These are phyloP conservation scores for Bryoerythrophyllum caledonicum DNA, from an alignment of 225 moss, liverwort and hornwort species.

Conservation along the genomic window DNA sequence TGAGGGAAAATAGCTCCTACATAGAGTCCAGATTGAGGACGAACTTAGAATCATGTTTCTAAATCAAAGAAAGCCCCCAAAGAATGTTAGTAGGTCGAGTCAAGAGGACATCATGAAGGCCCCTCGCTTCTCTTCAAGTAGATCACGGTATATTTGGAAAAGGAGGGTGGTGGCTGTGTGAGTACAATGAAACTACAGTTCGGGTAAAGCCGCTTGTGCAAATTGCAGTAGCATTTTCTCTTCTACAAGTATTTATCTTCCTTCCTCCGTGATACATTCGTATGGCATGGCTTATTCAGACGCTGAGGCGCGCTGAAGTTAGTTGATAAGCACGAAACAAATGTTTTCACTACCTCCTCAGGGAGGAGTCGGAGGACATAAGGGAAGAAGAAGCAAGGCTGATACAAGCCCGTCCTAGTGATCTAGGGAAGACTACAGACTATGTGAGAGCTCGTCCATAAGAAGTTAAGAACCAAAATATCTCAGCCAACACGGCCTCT, in stretches of 20 bases:
- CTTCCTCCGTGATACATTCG: no score
- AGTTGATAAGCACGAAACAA: no score
- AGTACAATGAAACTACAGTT: not conserved
- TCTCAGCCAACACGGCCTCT: not conserved
- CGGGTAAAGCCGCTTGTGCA: not conserved
- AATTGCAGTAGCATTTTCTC: no score
- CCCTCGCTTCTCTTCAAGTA: not conserved
- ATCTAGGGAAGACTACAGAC: not conserved
- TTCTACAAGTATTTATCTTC: no score
- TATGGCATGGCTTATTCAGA: no score
- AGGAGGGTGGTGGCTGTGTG: not conserved
- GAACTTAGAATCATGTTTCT: not conserved
- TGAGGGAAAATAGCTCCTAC: no score
- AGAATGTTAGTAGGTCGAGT: not conserved
- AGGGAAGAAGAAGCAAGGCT: not conserved
- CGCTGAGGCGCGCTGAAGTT: no score
- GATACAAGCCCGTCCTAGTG: not conserved
- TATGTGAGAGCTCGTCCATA: not conserved
- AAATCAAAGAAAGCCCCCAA: not conserved
- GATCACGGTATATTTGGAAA: not conserved
- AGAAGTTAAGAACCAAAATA: no score
- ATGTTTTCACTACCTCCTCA: no score
- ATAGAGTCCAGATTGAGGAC: not conserved
- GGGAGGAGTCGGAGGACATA: no score
- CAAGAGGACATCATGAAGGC: not conserved